Base-by-base conservation (phyloP, 2,329 filamentous ascomycete genomes). In the Phyllosticta ampelicida region DNA sequence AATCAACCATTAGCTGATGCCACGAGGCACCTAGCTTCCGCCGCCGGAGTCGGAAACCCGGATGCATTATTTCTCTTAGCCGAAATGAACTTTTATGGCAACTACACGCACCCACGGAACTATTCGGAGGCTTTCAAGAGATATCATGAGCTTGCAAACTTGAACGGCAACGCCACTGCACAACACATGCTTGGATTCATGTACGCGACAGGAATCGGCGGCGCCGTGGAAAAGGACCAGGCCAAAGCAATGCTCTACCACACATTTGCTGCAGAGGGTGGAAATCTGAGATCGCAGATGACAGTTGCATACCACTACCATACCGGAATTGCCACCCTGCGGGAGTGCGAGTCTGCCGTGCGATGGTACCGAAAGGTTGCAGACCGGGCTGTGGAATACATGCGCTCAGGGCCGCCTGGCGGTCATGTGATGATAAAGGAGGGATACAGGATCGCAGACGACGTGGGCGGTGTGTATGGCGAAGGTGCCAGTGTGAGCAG, bases 21-120 rank as follows among this genome's bases (percentile, higher is more conserved):
- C 2, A 80, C 86, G 48, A 73, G 75, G 59, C 73, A 86, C 30
- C 72, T 88, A 60, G 77, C 82, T 64, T 73, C 78, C 54, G 83
- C 84, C 30, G 83, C 83, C 3, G 71, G 77, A 8, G 66, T 77
- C 50, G 73, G 79, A 63, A 78, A 90, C 68, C 81, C 89, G 1
- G 91, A 99, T 70, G 94, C 94, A 5, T 82, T 97, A 51, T 96
- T 87, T 68, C 78, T 95, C 16, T 80, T 99, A 21, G 94, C 89
- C 18, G 89, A 99, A 70, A 86, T 99, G 80, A 96, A 95, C 76
- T 97, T 97, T 73, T 90, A 94, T 67, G 94, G 94, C 69, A 96
- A 97, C 73, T 95, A 86, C 73, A 87, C 89, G 20, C 82, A 96
- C 67, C 91, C 92, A 1, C 81, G 86, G 63, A 85, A 96, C 69